Percentiles rank a stretch among this genome's conserved stretches.
These are phyloP conservation scores for Auricularia heimuer DNA, from an alignment of 768 basidiomycete genomes.

Conservation along the genomic window DNA sequence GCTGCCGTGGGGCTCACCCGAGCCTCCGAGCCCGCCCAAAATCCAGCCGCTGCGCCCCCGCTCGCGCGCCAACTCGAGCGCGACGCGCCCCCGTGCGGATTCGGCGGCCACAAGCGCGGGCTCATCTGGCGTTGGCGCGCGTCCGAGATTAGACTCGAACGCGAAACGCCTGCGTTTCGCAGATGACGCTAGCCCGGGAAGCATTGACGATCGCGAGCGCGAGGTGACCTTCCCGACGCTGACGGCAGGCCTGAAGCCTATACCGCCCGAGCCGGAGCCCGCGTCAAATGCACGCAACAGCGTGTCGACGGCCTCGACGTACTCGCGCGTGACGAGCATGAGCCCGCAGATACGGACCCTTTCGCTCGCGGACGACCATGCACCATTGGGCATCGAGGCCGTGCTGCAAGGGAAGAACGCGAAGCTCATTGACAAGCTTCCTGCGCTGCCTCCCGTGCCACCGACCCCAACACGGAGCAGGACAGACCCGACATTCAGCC, in stretches of 20 bases:
- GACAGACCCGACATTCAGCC: not conserved
- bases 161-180: not conserved
- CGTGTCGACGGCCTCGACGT: not conserved
- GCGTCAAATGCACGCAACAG: no score
- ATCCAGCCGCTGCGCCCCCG: not conserved
- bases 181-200: not conserved
- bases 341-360: not conserved
- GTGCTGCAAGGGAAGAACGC: constrained; percentile 1
- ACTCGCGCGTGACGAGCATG: constrained; percentile 1
- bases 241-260: not conserved
- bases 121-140: not conserved
- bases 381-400: not conserved
- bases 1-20: not conserved
- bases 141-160: not conserved
- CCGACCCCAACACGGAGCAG: not conserved
- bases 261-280: not conserved
- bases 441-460: not conserved
- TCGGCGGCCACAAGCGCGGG: not conserved
- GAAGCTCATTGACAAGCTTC: not conserved
- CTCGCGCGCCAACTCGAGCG: not conserved
- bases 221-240: not conserved
- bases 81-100: not conserved
- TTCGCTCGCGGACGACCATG: not conserved
- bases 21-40: not conserved
- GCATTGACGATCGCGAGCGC: not conserved